Conservation (phyloP, 768 basidiomycete genomes). For the Serendipita indica region DNA sequence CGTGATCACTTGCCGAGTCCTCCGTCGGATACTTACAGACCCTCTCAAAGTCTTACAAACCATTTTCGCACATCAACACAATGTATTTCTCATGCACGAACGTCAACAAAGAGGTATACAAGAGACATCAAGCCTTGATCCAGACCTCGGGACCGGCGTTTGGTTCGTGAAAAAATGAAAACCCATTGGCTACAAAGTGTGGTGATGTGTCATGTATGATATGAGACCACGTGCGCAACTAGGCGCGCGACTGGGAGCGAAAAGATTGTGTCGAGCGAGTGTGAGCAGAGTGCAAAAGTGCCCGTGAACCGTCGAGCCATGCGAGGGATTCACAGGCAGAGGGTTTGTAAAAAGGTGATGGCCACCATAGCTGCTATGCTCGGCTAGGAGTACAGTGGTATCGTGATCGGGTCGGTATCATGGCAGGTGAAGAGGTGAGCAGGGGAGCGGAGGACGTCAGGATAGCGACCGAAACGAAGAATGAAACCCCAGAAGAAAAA, state of each 20-base stretch:
- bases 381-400: slow-evolving; percentile 3
- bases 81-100: background rate
- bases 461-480: background rate
- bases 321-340: background rate
- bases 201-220: too few species aligned
- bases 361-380: background rate
- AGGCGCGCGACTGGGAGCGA: background rate
- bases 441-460: background rate
- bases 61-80: background rate
- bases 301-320: background rate
- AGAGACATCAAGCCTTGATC: background rate
- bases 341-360: too few species aligned
- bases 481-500: background rate
- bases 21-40: too few species aligned
- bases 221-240: too few species aligned
- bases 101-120: slow-evolving; percentile 5
- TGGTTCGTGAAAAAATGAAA: too few species aligned
- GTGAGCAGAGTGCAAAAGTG: too few species aligned
- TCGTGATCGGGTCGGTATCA: too few species aligned
- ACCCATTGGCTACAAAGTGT: too few species aligned
- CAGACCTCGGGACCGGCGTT: background rate
- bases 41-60: too few species aligned
- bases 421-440: background rate
- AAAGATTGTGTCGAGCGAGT: background rate
- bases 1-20: too few species aligned